Evolutionary conservation across 225 moss, liverwort and hornwort species (phyloP), one percentile per base, ranked within the genome.

Genomic region (Sphagnum tenellum): DNA sequence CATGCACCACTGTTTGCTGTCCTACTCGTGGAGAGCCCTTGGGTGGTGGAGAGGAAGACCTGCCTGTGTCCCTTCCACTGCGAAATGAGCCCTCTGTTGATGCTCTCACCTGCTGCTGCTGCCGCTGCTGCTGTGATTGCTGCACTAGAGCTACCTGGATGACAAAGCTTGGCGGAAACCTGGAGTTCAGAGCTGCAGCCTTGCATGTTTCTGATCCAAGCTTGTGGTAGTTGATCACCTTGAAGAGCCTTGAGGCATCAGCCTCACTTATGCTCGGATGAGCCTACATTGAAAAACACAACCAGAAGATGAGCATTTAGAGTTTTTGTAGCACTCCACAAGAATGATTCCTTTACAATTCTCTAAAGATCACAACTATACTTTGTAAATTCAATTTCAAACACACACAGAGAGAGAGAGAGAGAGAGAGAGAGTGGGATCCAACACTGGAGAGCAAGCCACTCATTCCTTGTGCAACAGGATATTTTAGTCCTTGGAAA

Each of bases 111-210:
- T 90, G 89, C 54, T 69, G 29, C 29, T 29, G 29, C 29, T 29
- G 29, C 71, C 88, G 89, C 54, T 69, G 29, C 29, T 29, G 29
- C 29, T 29, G 29, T 29, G 29, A 81, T 69, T 90, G 93, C 64
- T 90, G 88, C 48, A 82, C 84, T 46, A 94, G 78, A 56, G 86
- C 83, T 7, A 86, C 88, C 69, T 94, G 93, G n/a, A 94, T 84
- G 12, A 87, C 86, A 54, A 94, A 90, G 69, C 88, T 88, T n/a
- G 93, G 88, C 46, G 93, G 93, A 60, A 94, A 94, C 49, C 78
- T 88, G 4, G 84, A 74, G 72, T 94, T 90, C 62, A 86, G 86
- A 50, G 93, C 77, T 48, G 90, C 86, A 2, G 88, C 75, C 71
- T 83, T 90, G 78, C 90, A 88, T 5, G 82, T 82, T 65, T 94